phyloP scores from a whole-genome alignment of 495 filamentous ascomycete species.

The Aspergillus conjunctus region DNA sequence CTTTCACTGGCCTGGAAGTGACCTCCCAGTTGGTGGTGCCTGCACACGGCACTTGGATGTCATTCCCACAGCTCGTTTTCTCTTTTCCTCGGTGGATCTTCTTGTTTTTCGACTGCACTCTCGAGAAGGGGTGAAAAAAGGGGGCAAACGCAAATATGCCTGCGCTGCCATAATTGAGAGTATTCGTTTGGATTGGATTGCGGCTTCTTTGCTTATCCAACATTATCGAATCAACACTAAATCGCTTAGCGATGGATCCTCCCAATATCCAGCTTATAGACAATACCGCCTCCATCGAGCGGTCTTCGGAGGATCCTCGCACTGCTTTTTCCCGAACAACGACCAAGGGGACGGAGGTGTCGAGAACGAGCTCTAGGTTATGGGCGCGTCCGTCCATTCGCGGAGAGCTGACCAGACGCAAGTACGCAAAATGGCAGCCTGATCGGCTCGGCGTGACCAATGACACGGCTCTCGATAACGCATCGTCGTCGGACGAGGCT shows the following conservation, averaged over 20 bases:
- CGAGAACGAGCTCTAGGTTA: slow-evolving; percentile 31
- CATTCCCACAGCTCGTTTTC: slow-evolving; percentile 2
- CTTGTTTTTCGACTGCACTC: neutral
- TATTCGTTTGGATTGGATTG: neutral
- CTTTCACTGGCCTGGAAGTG: too few species aligned
- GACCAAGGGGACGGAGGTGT: slow-evolving; percentile 25
- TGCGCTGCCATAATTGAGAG: neutral
- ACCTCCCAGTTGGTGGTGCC: too few species aligned
- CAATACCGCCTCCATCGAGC: slow-evolving; percentile 39
- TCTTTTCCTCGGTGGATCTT: slow-evolving; percentile 3
- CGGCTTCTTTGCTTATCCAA: neutral
- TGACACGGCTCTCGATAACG: slow-evolving; percentile 24
- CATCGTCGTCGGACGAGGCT: slow-evolving; percentile 6
- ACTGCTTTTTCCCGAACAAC: slow-evolving; percentile 23
- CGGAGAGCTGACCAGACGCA: slow-evolving; percentile 53
- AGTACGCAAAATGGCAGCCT: slow-evolving; percentile 65
- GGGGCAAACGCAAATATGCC: neutral
- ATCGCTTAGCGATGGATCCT: slow-evolving; percentile 27
- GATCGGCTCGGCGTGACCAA: slow-evolving; percentile 44
- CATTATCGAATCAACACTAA: neutral
- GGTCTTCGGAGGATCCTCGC: slow-evolving; percentile 27
- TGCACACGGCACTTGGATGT: too few species aligned
- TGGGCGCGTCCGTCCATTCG: slow-evolving; percentile 46
- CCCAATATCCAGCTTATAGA: slow-evolving; percentile 41
- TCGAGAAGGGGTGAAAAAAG: neutral